Percentiles rank a stretch among this genome's conserved stretches.
Evolutionary conservation across 2,329 filamentous ascomycete species (phyloP).

Genomic region (Aspergillus viridinutans): DNA sequence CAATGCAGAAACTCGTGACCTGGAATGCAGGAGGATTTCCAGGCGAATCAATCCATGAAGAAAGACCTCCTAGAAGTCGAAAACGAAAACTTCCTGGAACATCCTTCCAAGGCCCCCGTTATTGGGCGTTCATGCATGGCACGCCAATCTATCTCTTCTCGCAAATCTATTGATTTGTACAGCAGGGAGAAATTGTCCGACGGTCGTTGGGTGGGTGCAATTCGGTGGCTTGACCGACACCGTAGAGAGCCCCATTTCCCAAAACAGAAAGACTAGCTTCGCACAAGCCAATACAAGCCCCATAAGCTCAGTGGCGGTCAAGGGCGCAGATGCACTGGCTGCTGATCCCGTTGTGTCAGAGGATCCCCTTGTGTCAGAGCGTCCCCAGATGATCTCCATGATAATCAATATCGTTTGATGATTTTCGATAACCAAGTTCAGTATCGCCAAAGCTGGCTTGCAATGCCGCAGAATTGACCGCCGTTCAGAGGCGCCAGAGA

Average conservation of each 20-base stretch:
- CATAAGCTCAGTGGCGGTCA: not conserved
- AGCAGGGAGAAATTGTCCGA: not conserved
- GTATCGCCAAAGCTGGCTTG: not conserved
- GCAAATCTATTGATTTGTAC: not conserved
- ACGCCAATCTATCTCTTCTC: not conserved
- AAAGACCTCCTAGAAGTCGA: not conserved
- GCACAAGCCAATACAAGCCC: not conserved
- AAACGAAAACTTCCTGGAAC: not conserved
- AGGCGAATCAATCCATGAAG: not conserved
- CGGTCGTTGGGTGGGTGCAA: not conserved
- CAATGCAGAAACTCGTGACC: not conserved
- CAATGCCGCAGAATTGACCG: not conserved
- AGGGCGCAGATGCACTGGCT: not conserved
- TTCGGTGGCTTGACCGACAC: not conserved
- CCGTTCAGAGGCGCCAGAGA: not conserved
- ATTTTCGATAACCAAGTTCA: not conserved
- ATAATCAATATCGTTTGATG: not conserved
- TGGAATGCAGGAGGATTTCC: not conserved
- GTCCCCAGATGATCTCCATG: not conserved
- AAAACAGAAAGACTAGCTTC: not conserved
- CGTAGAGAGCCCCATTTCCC: not conserved
- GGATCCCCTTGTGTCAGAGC: too few species aligned
- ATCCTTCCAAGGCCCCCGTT: not conserved
- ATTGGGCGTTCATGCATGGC: not conserved
- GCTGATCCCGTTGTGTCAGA: not conserved